Base-by-base conservation (phyloP, 352 stramenopile species). In the Globisporangium camurandrum region DNA sequence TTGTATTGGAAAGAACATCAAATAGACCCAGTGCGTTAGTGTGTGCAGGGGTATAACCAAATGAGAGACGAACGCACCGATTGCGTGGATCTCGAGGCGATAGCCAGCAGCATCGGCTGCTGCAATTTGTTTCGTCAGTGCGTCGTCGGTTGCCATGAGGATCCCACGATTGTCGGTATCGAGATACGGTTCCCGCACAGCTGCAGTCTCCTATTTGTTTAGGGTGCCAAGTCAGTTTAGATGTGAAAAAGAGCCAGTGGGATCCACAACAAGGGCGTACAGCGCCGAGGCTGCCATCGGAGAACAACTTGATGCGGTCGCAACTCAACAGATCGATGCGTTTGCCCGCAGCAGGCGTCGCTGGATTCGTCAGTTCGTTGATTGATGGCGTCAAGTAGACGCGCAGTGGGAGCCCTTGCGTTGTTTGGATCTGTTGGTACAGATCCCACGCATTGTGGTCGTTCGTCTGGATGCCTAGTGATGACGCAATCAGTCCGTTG, bases 281-380 rank as follows among this genome's bases (percentile, higher is more conserved):
- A 19, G 87, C 84, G 23, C 86, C 86, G 19, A 96, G 75, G 24
- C 82, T 91, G 14, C 87, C 87, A 46, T 96, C 87, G 10, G 75
- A 82, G 47, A 93, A 96, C 41, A 95, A 68, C 54, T 96, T 96
- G 54, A 95, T 74, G 23, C 87, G 80, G 45, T 94, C 75, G 46
- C 84, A 92, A 8, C 70, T 79, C 12, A 96, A 43, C 26, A 95
- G 58, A 1, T 67, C 74, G 22, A 75, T 52, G 11, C 59, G 63
- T 20, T 62, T 61, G 3, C 66, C 68, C n/a, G 75, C 51, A 28
- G 59, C 61, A 3, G 72, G 71, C 0, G 61, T 82, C 17, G 51
- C 51, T 3, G 61, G n/a, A 12, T 83, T 64, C 19, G 61, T 57
- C 26, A 92, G 48, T 38, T 93, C 84, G 26, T 82, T 61, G 47